Conservation (phyloP, 495 filamentous ascomycete genomes). For the Penicillium lividum region DNA sequence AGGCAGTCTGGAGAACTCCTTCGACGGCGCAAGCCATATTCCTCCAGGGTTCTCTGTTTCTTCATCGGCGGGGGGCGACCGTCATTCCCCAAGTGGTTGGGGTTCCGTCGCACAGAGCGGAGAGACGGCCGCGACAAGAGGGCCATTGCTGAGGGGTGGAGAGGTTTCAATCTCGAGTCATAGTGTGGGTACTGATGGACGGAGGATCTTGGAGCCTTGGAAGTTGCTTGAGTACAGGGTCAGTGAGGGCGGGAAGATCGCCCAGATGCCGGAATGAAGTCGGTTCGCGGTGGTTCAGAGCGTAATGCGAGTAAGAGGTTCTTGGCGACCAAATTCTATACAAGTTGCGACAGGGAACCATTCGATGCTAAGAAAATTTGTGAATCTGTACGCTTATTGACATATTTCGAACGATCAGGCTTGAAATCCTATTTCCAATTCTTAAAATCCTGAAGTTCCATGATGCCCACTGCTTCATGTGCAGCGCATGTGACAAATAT, state of each 20-base stretch:
- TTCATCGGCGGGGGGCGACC: slow-evolving; percentile 32
- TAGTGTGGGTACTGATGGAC: slow-evolving; percentile 10
- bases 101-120: slow-evolving; percentile 38
- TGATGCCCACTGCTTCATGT: no score
- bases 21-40: slow-evolving; percentile 30
- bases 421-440: neutral
- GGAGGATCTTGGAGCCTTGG: neutral
- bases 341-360: neutral
- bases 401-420: neutral
- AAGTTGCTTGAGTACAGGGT: neutral
- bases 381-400: neutral
- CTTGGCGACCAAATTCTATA: slow-evolving; percentile 9
- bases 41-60: slow-evolving; percentile 29
- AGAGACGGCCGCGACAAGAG: slow-evolving; percentile 40
- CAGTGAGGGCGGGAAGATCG: slow-evolving; percentile 9
- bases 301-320: slow-evolving; percentile 9
- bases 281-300: slow-evolving; percentile 8
- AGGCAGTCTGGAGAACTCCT: slow-evolving; percentile 44
- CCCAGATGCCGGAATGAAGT: slow-evolving; percentile 8
- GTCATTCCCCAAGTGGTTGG: slow-evolving; percentile 23
- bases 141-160: slow-evolving; percentile 32
- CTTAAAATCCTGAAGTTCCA: no score
- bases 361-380: neutral
- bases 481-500: no score
- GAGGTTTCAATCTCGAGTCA: slow-evolving; percentile 16